Base-by-base conservation (phyloP, 176 grass and related monocot species). In the Oryza glumipatula region DNA sequence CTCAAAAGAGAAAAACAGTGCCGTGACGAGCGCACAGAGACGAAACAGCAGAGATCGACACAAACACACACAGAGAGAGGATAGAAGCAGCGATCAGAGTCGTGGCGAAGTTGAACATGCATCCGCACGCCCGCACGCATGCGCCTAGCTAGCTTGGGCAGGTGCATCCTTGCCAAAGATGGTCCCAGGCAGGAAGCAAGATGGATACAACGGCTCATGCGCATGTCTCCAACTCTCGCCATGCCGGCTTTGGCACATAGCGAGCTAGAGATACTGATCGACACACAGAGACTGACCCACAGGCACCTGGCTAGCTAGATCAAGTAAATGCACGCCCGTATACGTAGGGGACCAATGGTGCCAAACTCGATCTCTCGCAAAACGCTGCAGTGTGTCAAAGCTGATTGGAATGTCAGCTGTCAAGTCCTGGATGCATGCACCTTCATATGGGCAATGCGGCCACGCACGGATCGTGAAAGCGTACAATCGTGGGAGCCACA, bases 331-430 rank as follows among this genome's bases (percentile, higher is more conserved):
- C 58, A 63, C 19, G 7, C 7, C 21, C 9, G 19, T 23, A 11
- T 61, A 49, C 54, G 21, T 16, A 8, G 56, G 76, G 85, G 70
- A 68, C 77, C 77, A n/a, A 71, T 36, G 13, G 85, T 61, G 54
- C 77, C 77, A n/a, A 64, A 28, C 35, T 38, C 17, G 7, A 41
- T 38, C 24, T 1, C 22, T 6, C 73, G 1, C 30, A 32, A 77
- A 77, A 61, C 4, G 44, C n/a, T 64, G 80, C 45, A 56, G 48
- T 70, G 72, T 82, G 72, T 61, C 78, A 19, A 19, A 69, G 52
- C 36, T 45, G 33, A 41, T 28, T 30, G 1, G 10, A 22, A 22
- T 13, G 73, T 49, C 67, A 11, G 33, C 54, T 26, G 67, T 39
- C 67, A 0, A 39, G 22, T 21, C 16, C n/a, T 76, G 30, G 32